These are phyloP conservation scores for Podila clonocystis DNA, from an alignment of 192 early-diverging fungal genomes.

Conservation along the genomic window DNA sequence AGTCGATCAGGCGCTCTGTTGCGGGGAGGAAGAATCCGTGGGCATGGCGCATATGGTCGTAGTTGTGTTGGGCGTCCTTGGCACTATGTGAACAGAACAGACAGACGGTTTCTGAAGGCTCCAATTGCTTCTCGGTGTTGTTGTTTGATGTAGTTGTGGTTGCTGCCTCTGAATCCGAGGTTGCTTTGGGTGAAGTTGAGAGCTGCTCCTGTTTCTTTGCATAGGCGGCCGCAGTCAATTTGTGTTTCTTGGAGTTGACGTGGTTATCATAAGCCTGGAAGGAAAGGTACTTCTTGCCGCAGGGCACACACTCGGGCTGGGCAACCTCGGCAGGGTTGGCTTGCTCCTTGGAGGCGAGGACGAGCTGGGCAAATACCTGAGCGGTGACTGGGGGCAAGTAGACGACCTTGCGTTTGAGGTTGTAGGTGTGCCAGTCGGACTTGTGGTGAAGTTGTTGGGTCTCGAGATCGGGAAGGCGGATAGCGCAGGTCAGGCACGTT, in stretches of 20 bases:
- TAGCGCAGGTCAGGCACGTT: conserved; percentile 90
- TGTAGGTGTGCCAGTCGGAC: conserved; percentile 99
- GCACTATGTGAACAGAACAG: conserved; percentile 86
- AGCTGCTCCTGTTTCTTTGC: conserved; percentile 26
- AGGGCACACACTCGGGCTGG: conserved; percentile 45
- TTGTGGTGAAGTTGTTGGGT: conserved; percentile 92
- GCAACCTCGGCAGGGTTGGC: conserved; percentile 32
- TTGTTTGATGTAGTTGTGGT: conserved; percentile 62
- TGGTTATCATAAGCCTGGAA: conserved; percentile 93
- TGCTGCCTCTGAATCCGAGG: conserved; percentile 2
- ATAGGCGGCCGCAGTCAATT: conserved; percentile 57
- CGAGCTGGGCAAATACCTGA: conserved; percentile 84
- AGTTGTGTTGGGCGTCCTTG: conserved; percentile 58
- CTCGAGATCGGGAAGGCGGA: conserved; percentile 90
- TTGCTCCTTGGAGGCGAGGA: conserved; percentile 54
- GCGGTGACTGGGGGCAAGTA: conserved; percentile 85
- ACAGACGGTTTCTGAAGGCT: conserved; percentile 82
- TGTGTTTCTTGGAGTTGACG: conserved; percentile 93
- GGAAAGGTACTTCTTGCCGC: conserved; percentile 77
- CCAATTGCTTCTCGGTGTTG: conserved; percentile 72
- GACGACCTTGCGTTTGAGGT: conserved; percentile 97
- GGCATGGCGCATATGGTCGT: conserved; percentile 33
- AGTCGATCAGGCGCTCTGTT: conserved; percentile 37
- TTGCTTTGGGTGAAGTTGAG: not conserved
- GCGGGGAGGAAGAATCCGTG: conserved; percentile 50